Evolutionary conservation across 2,329 filamentous ascomycete species (phyloP).

Genomic region (Rugonectria rugulosa): DNA sequence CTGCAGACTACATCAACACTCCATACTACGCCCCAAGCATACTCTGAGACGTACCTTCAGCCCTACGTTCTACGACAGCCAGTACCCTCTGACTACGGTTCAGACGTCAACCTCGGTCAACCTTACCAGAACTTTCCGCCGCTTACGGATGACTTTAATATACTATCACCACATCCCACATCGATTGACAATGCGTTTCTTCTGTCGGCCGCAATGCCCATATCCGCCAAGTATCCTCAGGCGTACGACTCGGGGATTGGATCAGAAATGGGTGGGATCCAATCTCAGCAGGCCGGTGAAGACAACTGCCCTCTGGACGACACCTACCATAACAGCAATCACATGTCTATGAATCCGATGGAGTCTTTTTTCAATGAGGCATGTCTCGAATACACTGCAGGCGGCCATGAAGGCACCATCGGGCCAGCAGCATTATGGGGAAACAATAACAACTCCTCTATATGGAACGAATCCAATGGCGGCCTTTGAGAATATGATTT

Average conservation of each 20-base stretch:
- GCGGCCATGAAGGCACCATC: too few relatives aligned
- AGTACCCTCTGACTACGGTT: background rate
- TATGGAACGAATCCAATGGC: background rate
- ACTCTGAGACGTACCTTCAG: background rate
- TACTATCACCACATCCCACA: background rate
- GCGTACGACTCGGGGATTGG: conserved; percentile 3
- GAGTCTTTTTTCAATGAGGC: background rate
- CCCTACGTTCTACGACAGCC: background rate
- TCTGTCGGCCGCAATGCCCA: background rate
- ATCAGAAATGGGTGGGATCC: background rate
- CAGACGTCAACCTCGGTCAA: background rate
- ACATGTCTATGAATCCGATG: background rate
- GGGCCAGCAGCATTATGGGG: too few relatives aligned
- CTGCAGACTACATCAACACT: background rate
- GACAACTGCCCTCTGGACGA: background rate
- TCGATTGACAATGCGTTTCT: background rate
- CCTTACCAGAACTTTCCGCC: background rate
- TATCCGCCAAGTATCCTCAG: background rate
- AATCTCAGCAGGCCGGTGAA: background rate
- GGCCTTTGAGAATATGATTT: too few relatives aligned
- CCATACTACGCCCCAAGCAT: background rate
- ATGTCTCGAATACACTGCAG: too few relatives aligned
- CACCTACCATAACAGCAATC: background rate
- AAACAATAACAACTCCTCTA: background rate
- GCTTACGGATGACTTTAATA: background rate